Evolutionary conservation across 306 rosid genomes (phyloP), one percentile per base, ranked within the genome.

Genomic region (Vigna reflexopilosa): DNA sequence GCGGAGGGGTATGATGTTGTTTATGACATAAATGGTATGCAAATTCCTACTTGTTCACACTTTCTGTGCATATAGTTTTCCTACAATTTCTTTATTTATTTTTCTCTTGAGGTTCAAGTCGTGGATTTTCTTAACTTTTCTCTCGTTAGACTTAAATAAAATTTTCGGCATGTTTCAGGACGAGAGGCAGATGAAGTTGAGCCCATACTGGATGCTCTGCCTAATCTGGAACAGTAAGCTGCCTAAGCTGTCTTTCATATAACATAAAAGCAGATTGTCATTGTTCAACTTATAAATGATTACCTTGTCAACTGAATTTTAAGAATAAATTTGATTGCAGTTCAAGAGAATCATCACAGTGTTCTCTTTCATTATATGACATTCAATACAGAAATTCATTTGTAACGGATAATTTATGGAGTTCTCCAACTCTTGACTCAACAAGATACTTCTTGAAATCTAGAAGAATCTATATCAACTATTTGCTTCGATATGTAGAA

Each of bases 121-220:
- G 12, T 61, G 42, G 52, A 54, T 75, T 62, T 48, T 61, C 17
- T 32, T 47, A 3, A 48, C 52, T 49, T 57, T 10, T 78, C 50
- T 68, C 62, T 58, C 70, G 50, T 20, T 9, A 55, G 61, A 64
- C 68, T 81, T 61, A 22, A 24, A 58, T 70, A 64, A 44, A 40
- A 44, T 70, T 45, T 49, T 68, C 28, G 78, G 38, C 57, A 32
- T 80, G 16, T 58, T 82, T 70, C 92, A 95, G 99, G 99, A 78
- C 81, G 99, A 71, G 98, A 95, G 89, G 99, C 98, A 40, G 87
- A 61, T 38, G 98, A 95, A 86, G 90, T 91, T 65, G 93, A 87
- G 45, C 99, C 99, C 5, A 95, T 95, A 67, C 6, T 93, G 70
- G 97, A 91, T 26, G 99, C 96, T 70, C 84, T 93, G 32, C 99